A percentile compares a stretch with the other conserved stretches of the same genome.
Evolutionary conservation across 73 alveolate genomes (phyloP).

Genomic region (Blepharisma japonicum): DNA sequence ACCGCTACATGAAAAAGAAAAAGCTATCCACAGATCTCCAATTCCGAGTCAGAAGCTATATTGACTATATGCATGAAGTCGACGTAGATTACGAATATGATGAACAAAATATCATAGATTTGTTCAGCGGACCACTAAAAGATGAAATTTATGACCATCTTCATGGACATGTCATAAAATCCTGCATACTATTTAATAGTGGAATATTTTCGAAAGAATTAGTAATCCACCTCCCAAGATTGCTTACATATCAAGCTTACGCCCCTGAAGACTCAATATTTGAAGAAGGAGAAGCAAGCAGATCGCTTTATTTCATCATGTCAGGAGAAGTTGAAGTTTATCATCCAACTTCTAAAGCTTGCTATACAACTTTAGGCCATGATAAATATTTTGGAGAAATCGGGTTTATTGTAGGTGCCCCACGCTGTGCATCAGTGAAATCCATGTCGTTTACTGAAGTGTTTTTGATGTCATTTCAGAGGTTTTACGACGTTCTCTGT

Average conservation of each 20-base stretch:
- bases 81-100: neutral
- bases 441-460: constrained; percentile 58
- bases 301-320: neutral
- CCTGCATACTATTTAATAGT: neutral
- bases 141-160: neutral
- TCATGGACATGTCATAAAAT: neutral
- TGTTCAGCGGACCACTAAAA: neutral
- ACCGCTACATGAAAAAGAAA: neutral
- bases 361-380: neutral
- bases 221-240: neutral
- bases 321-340: neutral
- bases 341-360: neutral
- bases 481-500: constrained; percentile 36
- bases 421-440: constrained; percentile 41
- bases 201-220: neutral
- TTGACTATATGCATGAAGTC: neutral
- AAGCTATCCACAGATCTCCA: neutral
- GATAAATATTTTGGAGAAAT: constrained; percentile 64
- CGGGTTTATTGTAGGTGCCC: constrained; percentile 43
- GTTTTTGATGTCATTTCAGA: constrained; percentile 26
- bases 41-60: neutral
- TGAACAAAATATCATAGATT: neutral
- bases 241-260: neutral
- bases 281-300: neutral
- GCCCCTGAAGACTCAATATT: neutral